Conservation (phyloP, 208 protist species). For the Tritrichomonas musculus region DNA sequence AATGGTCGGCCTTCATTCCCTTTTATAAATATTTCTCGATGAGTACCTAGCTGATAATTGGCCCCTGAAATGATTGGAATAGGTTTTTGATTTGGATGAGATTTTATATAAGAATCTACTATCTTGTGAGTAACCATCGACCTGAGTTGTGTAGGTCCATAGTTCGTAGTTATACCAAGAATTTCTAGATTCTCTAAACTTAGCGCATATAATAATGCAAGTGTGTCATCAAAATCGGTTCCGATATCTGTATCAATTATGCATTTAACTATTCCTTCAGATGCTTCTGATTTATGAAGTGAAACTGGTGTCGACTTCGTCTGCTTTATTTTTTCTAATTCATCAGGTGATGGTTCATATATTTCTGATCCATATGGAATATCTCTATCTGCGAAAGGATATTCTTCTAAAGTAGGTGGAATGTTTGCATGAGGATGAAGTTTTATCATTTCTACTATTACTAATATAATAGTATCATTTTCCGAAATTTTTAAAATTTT, state of each 20-base stretch:
- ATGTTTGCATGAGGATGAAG: not conserved
- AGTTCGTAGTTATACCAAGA: not conserved
- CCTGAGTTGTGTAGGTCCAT: not conserved
- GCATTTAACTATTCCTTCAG: not conserved
- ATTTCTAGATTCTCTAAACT: slow-evolving; percentile 6
- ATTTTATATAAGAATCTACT: not conserved
- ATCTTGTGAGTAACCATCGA: not conserved
- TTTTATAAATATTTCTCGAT: not conserved
- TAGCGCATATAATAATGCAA: not conserved
- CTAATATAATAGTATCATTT: not conserved
- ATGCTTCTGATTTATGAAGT: not conserved
- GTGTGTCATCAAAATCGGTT: not conserved
- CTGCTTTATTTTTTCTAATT: not conserved
- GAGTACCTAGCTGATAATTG: not conserved
- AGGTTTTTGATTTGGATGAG: not conserved
- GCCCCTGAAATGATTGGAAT: not conserved
- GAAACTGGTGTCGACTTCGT: not conserved
- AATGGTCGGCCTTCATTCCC: not conserved
- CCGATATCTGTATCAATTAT: slow-evolving; percentile 29
- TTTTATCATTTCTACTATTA: not conserved
- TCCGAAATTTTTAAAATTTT: not conserved
- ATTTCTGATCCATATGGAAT: not conserved
- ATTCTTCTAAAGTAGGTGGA: not conserved
- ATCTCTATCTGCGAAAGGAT: not conserved
- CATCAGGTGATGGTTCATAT: not conserved